These are phyloP conservation scores for Amphicarpaea edgeworthii DNA, from an alignment of 306 rosid species.

Conservation along the genomic window DNA sequence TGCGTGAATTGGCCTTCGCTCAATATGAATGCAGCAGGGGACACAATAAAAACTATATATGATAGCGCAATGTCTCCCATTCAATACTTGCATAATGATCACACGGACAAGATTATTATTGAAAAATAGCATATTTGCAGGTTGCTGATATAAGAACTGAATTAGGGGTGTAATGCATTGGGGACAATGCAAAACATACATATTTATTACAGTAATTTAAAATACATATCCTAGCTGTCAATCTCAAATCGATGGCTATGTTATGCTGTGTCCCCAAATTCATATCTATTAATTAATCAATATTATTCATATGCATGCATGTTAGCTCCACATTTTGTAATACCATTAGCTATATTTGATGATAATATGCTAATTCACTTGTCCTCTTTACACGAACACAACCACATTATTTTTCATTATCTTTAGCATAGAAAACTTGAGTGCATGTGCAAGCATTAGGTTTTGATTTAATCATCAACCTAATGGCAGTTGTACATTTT, in stretches of 20 bases:
- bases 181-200: not conserved
- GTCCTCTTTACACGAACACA: slow-evolving; percentile 11
- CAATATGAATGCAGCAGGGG: too few species aligned
- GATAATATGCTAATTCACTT: not conserved
- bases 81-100: too few species aligned
- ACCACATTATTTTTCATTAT: not conserved
- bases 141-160: slow-evolving; percentile 28
- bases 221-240: not conserved
- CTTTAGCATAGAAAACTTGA: not conserved
- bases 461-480: slow-evolving; percentile 36
- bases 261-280: not conserved
- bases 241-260: not conserved
- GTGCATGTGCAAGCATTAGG: not conserved
- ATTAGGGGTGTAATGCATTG: not conserved
- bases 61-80: too few species aligned
- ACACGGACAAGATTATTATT: not conserved
- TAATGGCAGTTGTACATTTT: slow-evolving; percentile 2
- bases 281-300: not conserved
- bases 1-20: too few species aligned
- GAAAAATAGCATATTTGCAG: slow-evolving; percentile 5
- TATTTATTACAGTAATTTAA: not conserved
- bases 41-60: too few species aligned
- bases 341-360: not conserved
- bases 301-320: not conserved
- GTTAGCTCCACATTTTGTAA: not conserved